Percentiles rank a stretch among this genome's conserved stretches.
Conservation (phyloP, 768 basidiomycete genomes). For the Suillus discolor region DNA sequence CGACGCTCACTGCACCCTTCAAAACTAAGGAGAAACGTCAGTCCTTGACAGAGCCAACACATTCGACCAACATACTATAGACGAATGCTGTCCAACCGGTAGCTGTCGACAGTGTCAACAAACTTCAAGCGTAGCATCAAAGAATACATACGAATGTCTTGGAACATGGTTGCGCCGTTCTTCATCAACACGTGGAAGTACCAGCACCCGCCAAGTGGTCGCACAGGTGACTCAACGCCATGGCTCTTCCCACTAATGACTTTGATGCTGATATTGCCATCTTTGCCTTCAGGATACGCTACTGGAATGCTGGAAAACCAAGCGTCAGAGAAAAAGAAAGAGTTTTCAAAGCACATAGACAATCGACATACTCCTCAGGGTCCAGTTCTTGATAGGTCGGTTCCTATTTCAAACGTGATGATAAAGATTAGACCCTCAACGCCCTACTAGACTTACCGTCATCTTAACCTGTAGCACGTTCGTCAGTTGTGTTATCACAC, state of each 20-base stretch:
- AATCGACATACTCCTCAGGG: slow-evolving; percentile 52
- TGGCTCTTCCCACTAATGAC: slow-evolving; percentile 91
- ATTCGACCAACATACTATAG: slow-evolving; percentile 57
- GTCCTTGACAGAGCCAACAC: slow-evolving; percentile 5
- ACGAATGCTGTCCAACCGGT: slow-evolving; percentile 89
- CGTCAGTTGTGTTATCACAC: slow-evolving; percentile 19
- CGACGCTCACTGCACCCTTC: slow-evolving; percentile 64
- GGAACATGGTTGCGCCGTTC: slow-evolving; percentile 66
- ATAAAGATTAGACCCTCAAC: slow-evolving; percentile 13
- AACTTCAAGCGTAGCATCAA: not conserved
- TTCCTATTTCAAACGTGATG: slow-evolving; percentile 41
- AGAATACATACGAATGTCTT: slow-evolving; percentile 70
- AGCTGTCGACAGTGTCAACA: slow-evolving; percentile 41
- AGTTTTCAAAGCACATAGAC: not conserved
- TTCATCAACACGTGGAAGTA: slow-evolving; percentile 80
- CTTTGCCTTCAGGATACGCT: slow-evolving; percentile 69
- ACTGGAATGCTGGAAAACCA: slow-evolving; percentile 58
- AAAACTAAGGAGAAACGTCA: slow-evolving; percentile 23
- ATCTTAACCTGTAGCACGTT: slow-evolving; percentile 66
- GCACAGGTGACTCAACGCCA: slow-evolving; percentile 84
- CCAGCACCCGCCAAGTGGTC: slow-evolving; percentile 93
- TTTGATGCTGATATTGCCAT: slow-evolving; percentile 71
- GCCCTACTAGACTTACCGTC: slow-evolving; percentile 45
- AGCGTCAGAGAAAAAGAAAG: slow-evolving; percentile 5
- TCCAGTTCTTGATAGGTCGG: slow-evolving; percentile 85